Evolutionary conservation across 495 filamentous ascomycete species (phyloP).

Genomic region (Podospora conica): DNA sequence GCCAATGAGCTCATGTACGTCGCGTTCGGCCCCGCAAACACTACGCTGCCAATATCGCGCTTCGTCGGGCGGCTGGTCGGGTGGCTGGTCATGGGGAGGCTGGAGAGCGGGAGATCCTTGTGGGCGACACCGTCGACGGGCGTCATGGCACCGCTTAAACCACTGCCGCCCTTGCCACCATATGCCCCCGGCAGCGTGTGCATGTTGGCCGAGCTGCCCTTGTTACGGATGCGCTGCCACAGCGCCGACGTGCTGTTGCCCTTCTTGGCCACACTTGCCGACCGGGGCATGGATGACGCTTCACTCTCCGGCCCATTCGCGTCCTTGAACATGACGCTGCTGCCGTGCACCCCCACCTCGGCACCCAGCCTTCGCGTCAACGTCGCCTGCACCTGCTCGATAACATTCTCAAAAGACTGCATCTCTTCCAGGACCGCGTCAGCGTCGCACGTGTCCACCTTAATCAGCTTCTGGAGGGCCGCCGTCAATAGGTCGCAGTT

Average conservation of each 20-base stretch:
- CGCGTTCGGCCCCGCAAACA: slow-evolving; percentile 76
- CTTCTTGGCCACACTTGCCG: slow-evolving; percentile 56
- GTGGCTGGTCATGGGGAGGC: slow-evolving; percentile 74
- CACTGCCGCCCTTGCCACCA: slow-evolving; percentile 35
- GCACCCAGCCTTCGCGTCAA: slow-evolving; percentile 79
- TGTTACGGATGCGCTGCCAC: slow-evolving; percentile 83
- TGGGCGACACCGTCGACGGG: slow-evolving; percentile 43
- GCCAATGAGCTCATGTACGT: slow-evolving; percentile 89
- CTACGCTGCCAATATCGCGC: slow-evolving; percentile 60
- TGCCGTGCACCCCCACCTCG: slow-evolving; percentile 79
- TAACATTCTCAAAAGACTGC: slow-evolving; percentile 79
- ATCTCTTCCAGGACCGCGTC: slow-evolving; percentile 92
- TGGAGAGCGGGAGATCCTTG: slow-evolving; percentile 58
- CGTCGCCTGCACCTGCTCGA: slow-evolving; percentile 74
- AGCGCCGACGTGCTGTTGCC: slow-evolving; percentile 55
- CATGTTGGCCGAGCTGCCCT: slow-evolving; percentile 61
- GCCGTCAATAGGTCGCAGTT: slow-evolving; percentile 89
- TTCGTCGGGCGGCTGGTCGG: slow-evolving; percentile 54
- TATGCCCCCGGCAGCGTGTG: slow-evolving; percentile 40
- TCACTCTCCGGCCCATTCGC: slow-evolving; percentile 34
- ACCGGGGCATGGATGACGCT: slow-evolving; percentile 39
- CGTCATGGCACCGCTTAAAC: slow-evolving; percentile 24
- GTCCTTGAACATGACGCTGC: slow-evolving; percentile 61
- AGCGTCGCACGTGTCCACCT: slow-evolving; percentile 81
- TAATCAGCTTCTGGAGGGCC: slow-evolving; percentile 72